These are phyloP conservation scores for Monosporascus cannonballus DNA, from an alignment of 2,329 filamentous ascomycete genomes.

Conservation along the genomic window DNA sequence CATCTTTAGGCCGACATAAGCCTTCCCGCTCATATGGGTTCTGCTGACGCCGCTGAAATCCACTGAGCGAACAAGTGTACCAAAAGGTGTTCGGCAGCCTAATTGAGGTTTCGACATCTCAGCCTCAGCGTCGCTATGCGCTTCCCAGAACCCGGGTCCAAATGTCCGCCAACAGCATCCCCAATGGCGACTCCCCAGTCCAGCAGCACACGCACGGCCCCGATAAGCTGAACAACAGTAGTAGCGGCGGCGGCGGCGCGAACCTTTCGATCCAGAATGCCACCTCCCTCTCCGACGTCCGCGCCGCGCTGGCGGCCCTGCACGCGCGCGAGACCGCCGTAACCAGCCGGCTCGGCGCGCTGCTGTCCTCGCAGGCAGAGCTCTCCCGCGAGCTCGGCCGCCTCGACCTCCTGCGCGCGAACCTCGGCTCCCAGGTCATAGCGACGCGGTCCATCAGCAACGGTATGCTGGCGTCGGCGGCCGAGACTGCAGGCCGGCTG, in stretches of 20 bases:
- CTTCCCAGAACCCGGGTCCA: constrained; percentile 21
- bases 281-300: constrained; percentile 71
- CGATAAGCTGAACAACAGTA: constrained; percentile 21
- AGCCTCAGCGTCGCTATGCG: constrained; percentile 22
- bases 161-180: constrained; percentile 29
- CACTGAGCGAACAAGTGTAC: constrained; percentile 2
- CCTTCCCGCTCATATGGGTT: background rate
- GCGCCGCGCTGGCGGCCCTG: constrained; percentile 67
- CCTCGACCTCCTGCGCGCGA: constrained; percentile 82
- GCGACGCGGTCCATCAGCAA: constrained; percentile 78
- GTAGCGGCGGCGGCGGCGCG: constrained; percentile 11
- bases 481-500: constrained; percentile 77
- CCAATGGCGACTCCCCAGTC: constrained; percentile 28
- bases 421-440: constrained; percentile 80
- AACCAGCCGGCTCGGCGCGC: constrained; percentile 65
- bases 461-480: constrained; percentile 83
- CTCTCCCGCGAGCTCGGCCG: constrained; percentile 81
- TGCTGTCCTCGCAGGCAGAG: constrained; percentile 79
- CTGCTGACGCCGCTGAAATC: constrained; percentile 3
- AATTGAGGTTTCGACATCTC: constrained; percentile 16
- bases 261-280: constrained; percentile 56
- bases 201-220: constrained; percentile 13
- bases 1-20: background rate
- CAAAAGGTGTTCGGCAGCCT: constrained; percentile 10
- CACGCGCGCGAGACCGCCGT: constrained; percentile 71